These are phyloP conservation scores for Malassezia slooffiae DNA, from an alignment of 1,284 basidiomycete genomes.

Conservation along the genomic window DNA sequence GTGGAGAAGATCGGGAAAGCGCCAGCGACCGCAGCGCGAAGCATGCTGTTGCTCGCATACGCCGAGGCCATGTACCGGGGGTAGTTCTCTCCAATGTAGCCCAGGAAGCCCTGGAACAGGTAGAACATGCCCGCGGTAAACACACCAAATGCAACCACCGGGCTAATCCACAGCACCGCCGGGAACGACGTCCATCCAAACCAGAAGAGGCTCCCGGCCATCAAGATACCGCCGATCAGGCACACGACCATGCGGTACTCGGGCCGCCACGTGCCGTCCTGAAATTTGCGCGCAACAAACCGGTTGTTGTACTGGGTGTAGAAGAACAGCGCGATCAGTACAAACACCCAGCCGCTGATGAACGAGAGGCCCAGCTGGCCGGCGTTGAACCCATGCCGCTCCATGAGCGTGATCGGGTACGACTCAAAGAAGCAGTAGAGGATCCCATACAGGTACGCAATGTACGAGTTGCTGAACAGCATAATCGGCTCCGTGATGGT, in stretches of 20 bases:
- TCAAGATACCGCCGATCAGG: conserved; percentile 59
- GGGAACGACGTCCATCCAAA: conserved; percentile 45
- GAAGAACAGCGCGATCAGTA: conserved; percentile 4
- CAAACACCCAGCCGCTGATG: conserved; percentile 14
- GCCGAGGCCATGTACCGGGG: conserved; percentile 15
- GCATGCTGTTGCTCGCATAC: conserved; percentile 21
- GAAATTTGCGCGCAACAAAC: conserved; percentile 9
- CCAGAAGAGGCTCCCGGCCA: conserved; percentile 58
- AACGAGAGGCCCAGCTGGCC: conserved; percentile 18
- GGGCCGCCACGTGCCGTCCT: conserved; percentile 46
- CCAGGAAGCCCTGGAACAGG: conserved; percentile 8
- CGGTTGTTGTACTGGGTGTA: conserved; percentile 15
- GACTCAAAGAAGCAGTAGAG: conserved; percentile 23
- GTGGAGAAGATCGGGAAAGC: conserved; percentile 17
- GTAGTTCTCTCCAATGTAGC: conserved; percentile 6
- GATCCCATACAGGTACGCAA: conserved; percentile 17
- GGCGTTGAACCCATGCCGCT: conserved; percentile 17
- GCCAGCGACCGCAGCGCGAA: conserved; percentile 17
- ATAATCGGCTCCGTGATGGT: conserved; percentile 16
- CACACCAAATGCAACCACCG: conserved; percentile 33
- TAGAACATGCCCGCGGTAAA: conserved; percentile 16
- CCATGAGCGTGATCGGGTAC: conserved; percentile 16
- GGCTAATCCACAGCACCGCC: conserved; percentile 41
- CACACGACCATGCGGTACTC: conserved; percentile 42
- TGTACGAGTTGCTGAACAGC: conserved; percentile 14